A percentile compares a stretch with the other conserved stretches of the same genome.
phyloP scores from a whole-genome alignment of 768 basidiomycete genomes.

The Rhizopogon sp. region DNA sequence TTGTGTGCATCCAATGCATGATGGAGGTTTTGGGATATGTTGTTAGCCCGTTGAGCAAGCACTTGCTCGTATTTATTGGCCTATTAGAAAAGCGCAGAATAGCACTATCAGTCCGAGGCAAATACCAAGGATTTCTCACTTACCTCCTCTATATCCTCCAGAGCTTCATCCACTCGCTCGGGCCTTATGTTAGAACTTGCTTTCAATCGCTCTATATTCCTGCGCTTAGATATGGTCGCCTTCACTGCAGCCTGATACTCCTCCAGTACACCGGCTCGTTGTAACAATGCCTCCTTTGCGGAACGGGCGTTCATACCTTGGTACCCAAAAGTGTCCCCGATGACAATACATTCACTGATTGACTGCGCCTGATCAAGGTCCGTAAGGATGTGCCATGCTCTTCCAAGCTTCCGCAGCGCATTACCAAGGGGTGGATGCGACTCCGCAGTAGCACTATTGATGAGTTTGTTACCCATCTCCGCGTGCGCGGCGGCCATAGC shows the following conservation, averaged over 20 bases:
- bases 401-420: conserved; percentile 81
- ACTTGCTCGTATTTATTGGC: conserved; percentile 87
- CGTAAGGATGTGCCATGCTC: conserved; percentile 81
- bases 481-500: conserved; percentile 74
- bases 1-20: conserved; percentile 82
- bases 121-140: conserved; percentile 7
- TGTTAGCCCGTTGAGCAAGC: conserved; percentile 80
- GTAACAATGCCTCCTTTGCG: conserved; percentile 89
- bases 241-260: conserved; percentile 95
- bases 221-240: conserved; percentile 85
- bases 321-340: conserved; percentile 96
- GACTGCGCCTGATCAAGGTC: conserved; percentile 90
- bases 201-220: conserved; percentile 86
- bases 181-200: conserved; percentile 81
- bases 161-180: conserved; percentile 83
- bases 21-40: conserved; percentile 92
- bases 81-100: conserved; percentile 34
- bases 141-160: conserved; percentile 93
- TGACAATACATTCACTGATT: conserved; percentile 89
- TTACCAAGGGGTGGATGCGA: conserved; percentile 78
- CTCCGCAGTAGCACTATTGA: conserved; percentile 87
- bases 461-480: conserved; percentile 91
- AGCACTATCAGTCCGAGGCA: neutral
- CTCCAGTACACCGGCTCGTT: conserved; percentile 87
- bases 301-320: conserved; percentile 96